These are phyloP conservation scores for Lactuca saligna DNA, from an alignment of 129 eudicot genomes.

Conservation along the genomic window DNA sequence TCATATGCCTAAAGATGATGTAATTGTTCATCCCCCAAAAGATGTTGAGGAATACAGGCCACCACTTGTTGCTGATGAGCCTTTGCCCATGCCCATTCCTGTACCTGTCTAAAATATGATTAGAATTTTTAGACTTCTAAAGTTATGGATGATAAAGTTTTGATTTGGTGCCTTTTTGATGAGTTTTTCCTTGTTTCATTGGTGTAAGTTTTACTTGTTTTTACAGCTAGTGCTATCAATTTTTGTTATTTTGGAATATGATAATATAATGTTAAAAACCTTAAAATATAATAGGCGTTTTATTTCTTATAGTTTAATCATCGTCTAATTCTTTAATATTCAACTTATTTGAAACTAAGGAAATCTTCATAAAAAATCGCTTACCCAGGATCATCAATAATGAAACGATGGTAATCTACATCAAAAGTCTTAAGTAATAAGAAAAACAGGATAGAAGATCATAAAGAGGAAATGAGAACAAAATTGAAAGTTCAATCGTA, in stretches of 20 bases:
- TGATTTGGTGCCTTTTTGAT: slow-evolving; percentile 5
- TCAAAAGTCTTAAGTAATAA: too few species aligned
- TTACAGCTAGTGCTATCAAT: not conserved
- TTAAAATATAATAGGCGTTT: too few species aligned
- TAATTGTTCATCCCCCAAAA: slow-evolving; percentile 29
- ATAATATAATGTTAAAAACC: not conserved
- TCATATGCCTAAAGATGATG: slow-evolving; percentile 49
- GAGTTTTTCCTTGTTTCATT: slow-evolving; percentile 7
- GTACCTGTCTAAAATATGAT: slow-evolving; percentile 6
- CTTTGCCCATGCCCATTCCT: slow-evolving; percentile 24
- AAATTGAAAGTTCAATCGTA: too few species aligned
- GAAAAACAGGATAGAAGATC: too few species aligned
- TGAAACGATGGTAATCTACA: too few species aligned
- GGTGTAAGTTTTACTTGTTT: slow-evolving; percentile 9
- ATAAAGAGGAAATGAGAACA: too few species aligned
- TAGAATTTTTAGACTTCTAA: slow-evolving; percentile 2
- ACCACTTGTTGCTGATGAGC: slow-evolving; percentile 33
- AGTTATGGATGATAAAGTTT: not conserved
- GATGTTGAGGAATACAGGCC: slow-evolving; percentile 42
- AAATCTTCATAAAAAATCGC: too few species aligned
- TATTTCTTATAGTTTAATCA: too few species aligned
- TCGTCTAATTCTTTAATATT: too few species aligned
- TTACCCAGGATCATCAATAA: too few species aligned
- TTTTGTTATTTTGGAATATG: slow-evolving; percentile 15
- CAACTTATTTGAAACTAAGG: too few species aligned